A percentile compares a stretch with the other conserved stretches of the same genome.
These are phyloP conservation scores for Fusarium sp. DNA, from an alignment of 2,329 filamentous ascomycete genomes.

Conservation along the genomic window DNA sequence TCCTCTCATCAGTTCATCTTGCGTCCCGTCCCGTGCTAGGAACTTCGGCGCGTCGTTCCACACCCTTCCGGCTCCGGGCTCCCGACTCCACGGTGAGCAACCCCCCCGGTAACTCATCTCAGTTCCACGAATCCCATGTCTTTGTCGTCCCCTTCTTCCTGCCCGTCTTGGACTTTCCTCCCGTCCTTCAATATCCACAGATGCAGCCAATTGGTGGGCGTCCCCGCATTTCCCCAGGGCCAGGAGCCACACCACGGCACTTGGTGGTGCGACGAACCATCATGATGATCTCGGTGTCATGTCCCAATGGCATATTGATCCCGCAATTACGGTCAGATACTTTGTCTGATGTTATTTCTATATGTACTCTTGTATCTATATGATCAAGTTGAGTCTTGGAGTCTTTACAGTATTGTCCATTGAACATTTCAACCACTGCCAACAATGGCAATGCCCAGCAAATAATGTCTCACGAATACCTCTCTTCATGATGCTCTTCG, in stretches of 20 bases:
- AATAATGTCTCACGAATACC: not conserved
- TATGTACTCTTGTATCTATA: not conserved
- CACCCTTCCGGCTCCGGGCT: not conserved
- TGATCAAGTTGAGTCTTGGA: not conserved
- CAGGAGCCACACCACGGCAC: conserved; percentile 25
- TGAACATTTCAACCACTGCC: not conserved
- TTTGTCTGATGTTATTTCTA: not conserved
- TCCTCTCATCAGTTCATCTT: not conserved
- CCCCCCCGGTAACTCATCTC: not conserved
- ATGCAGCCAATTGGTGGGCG: conserved; percentile 28
- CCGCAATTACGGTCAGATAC: conserved; percentile 1
- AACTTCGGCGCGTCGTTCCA: conserved; percentile 42
- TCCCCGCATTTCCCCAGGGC: conserved; percentile 41
- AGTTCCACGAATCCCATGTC: conserved; percentile 39
- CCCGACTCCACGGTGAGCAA: not conserved
- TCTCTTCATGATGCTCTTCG: not conserved
- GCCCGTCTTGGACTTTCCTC: conserved; percentile 26
- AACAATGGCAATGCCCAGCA: not conserved
- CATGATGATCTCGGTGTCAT: conserved; percentile 36
- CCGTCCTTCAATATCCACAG: conserved; percentile 19
- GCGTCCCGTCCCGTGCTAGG: conserved; percentile 33
- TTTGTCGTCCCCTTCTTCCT: conserved; percentile 15
- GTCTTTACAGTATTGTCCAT: not conserved
- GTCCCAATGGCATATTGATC: conserved; percentile 20
- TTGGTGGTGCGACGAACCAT: conserved; percentile 16